Percentiles rank a stretch among this genome's conserved stretches.
Conservation (phyloP, 352 stramenopile species). For the Phytophthora syringae region DNA sequence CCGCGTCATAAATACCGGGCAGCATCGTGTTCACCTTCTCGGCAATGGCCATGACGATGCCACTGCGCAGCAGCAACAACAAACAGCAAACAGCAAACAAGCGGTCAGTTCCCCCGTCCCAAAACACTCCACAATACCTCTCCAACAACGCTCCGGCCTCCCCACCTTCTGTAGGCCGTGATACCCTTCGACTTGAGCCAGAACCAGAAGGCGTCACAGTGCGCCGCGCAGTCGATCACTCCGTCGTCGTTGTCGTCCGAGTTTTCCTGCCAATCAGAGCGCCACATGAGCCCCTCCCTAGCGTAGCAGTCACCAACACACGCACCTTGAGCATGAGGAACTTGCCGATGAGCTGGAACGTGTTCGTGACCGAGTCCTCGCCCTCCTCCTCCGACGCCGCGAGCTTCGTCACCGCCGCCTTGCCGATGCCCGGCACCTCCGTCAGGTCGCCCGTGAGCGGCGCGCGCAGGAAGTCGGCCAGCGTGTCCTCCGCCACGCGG, state of each 20-base stretch:
- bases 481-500: constrained; percentile 90
- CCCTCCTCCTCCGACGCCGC: constrained; percentile 78
- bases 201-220: constrained; percentile 98
- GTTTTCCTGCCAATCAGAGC: constrained; percentile 57
- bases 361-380: constrained; percentile 93
- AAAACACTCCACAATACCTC: background rate
- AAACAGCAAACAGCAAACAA: constrained; percentile 5
- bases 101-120: constrained; percentile 1
- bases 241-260: constrained; percentile 90
- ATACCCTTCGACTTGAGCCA: constrained; percentile 97
- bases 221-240: constrained; percentile 92
- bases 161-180: constrained; percentile 90
- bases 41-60: constrained; percentile 97
- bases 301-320: background rate
- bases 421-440: constrained; percentile 96
- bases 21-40: constrained; percentile 98
- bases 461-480: constrained; percentile 93
- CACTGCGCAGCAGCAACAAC: constrained; percentile 54
- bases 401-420: constrained; percentile 90
- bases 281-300: background rate
- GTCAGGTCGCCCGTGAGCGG: constrained; percentile 93
- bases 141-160: background rate
- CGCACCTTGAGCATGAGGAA: constrained; percentile 87
- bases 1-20: constrained; percentile 96
- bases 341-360: constrained; percentile 98